A percentile compares a stretch with the other conserved stretches of the same genome.
phyloP scores from a whole-genome alignment of 805 yeast genomes.

The Starmerella apicola region DNA sequence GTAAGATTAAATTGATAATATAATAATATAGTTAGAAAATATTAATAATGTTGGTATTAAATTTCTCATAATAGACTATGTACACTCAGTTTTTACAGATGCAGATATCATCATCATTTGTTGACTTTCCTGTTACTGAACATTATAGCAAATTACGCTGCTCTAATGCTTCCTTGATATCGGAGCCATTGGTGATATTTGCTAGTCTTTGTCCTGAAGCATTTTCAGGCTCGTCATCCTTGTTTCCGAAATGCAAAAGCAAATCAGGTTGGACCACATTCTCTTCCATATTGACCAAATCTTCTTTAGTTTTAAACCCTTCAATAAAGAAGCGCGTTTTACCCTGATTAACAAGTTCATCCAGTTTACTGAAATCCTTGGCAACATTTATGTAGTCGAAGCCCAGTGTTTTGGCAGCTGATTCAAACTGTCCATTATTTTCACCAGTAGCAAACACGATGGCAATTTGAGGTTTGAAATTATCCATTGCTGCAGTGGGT shows the following conservation, averaged over 20 bases:
- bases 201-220: conserved; percentile 9
- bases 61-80: too few species aligned
- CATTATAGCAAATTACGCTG: conserved; percentile 10
- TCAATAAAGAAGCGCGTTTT: conserved; percentile 17
- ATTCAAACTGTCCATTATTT: conserved; percentile 9
- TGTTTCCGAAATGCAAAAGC: conserved; percentile 13
- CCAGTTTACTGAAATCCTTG: conserved; percentile 7
- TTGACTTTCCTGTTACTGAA: too few species aligned
- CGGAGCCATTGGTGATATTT: neutral
- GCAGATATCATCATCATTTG: neutral
- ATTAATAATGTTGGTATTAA: too few species aligned
- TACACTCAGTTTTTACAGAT: neutral
- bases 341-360: conserved; percentile 15
- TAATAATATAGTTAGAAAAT: too few species aligned
- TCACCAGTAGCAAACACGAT: conserved; percentile 20
- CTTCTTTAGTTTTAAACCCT: conserved; percentile 8
- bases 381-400: conserved; percentile 12
- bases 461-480: conserved; percentile 19
- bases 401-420: conserved; percentile 10
- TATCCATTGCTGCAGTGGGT: conserved; percentile 20
- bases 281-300: conserved; percentile 8
- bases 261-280: conserved; percentile 20
- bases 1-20: too few species aligned
- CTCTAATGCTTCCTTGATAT: conserved; percentile 5
- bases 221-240: neutral